Conservation (phyloP, 257 asterid genomes). For the Ilex aquifolium region DNA sequence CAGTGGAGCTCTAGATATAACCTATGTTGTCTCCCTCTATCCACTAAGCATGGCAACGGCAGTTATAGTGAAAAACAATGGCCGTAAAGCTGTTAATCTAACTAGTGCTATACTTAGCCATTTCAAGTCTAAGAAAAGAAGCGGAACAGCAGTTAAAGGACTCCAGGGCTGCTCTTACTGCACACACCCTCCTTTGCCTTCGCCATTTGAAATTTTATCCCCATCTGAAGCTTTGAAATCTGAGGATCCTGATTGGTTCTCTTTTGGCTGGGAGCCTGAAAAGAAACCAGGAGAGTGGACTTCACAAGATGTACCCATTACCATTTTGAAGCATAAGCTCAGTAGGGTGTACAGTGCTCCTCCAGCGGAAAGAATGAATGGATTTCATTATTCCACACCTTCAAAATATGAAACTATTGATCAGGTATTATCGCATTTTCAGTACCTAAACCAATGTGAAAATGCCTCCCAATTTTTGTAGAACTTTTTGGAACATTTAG, state of each 20-base stretch:
- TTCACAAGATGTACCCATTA: conserved; percentile 59
- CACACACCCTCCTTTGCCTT: conserved; percentile 59
- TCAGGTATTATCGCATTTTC: conserved; percentile 35
- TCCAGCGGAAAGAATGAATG: conserved; percentile 37
- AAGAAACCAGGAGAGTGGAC: conserved; percentile 60
- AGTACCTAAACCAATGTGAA: no score
- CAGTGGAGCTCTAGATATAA: conserved; percentile 46
- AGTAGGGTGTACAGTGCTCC: conserved; percentile 71
- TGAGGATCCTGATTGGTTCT: conserved; percentile 61
- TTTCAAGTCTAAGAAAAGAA: conserved; percentile 41
- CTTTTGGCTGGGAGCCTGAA: conserved; percentile 74
- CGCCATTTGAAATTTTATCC: conserved; percentile 56
- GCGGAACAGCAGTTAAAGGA: conserved; percentile 62
- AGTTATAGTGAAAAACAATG: conserved; percentile 64
- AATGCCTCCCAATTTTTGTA: no score
- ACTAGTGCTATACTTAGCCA: conserved; percentile 56
- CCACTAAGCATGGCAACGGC: conserved; percentile 72
- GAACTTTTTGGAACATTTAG: no score
- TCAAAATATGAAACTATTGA: conserved; percentile 72
- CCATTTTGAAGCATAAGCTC: conserved; percentile 60
- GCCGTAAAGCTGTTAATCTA: conserved; percentile 42
- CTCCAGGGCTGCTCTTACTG: conserved; percentile 54
- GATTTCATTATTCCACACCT: conserved; percentile 45
- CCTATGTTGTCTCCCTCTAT: conserved; percentile 59
- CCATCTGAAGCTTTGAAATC: conserved; percentile 55